A percentile compares a stretch with the other conserved stretches of the same genome.
Evolutionary conservation across 2,329 filamentous ascomycete genomes (phyloP).

Genomic region (Phialophora tarda): DNA sequence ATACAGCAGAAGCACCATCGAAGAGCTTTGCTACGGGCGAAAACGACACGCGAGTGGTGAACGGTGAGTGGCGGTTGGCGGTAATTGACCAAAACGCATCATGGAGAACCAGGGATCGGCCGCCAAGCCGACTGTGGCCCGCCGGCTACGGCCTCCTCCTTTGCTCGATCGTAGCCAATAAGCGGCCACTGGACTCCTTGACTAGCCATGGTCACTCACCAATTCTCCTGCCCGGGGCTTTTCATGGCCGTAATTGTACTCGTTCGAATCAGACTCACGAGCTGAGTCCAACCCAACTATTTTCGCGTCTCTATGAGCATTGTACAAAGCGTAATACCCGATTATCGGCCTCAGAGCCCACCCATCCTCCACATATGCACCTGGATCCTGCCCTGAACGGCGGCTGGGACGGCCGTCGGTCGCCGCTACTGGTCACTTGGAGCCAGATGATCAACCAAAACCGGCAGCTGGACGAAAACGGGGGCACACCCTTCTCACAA

Average conservation of each 20-base stretch:
- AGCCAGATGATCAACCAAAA: background rate
- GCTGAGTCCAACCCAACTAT: constrained; percentile 21
- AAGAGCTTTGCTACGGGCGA: constrained; percentile 1
- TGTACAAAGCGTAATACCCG: background rate
- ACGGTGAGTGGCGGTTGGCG: constrained; percentile 1
- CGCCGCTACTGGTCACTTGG: constrained; percentile 1
- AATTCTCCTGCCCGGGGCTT: constrained; percentile 9
- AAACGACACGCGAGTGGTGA: background rate
- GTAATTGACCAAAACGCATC: background rate
- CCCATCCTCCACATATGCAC: constrained; percentile 2
- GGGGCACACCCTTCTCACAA: background rate
- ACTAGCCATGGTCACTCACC: constrained; percentile 27
- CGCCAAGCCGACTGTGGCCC: constrained; percentile 4
- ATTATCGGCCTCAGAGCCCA: constrained; percentile 22
- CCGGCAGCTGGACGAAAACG: background rate
- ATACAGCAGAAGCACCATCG: background rate
- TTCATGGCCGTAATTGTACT: constrained; percentile 31
- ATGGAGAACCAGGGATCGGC: constrained; percentile 13
- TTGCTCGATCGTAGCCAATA: constrained; percentile 28
- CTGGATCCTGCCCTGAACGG: background rate
- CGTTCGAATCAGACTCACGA: constrained; percentile 26
- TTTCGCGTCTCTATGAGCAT: background rate
- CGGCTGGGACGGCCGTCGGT: constrained; percentile 2
- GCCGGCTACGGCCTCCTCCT: constrained; percentile 6
- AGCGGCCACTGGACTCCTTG: constrained; percentile 22